A percentile compares a stretch with the other conserved stretches of the same genome.
Evolutionary conservation across 805 yeast genomes (phyloP).

Genomic region (Scheffersomyces coipomensis): DNA sequence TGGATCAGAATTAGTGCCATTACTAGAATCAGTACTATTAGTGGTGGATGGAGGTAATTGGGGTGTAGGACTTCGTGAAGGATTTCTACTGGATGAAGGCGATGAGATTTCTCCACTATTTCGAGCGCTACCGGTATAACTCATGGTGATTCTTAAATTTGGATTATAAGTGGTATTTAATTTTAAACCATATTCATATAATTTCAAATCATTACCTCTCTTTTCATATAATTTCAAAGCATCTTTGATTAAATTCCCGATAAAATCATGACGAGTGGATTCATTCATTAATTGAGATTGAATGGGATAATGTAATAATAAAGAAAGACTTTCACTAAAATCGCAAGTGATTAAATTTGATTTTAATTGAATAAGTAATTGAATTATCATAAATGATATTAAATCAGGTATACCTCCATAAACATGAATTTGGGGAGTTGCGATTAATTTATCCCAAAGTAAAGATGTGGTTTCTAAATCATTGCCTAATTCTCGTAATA

Average conservation of each 20-base stretch:
- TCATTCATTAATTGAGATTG: conserved; percentile 12
- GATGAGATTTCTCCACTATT: conserved; percentile 17
- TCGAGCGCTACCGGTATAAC: conserved; percentile 20
- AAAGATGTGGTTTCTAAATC: conserved; percentile 29
- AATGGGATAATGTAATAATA: conserved; percentile 52
- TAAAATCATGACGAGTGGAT: conserved; percentile 12
- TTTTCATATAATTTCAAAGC: conserved; percentile 30
- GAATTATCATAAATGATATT: conserved; percentile 40
- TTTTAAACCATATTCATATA: conserved; percentile 39
- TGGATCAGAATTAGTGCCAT: neutral
- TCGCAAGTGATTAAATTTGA: conserved; percentile 45
- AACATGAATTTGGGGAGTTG: conserved; percentile 9
- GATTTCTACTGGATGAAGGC: conserved; percentile 3
- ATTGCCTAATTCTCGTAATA: conserved; percentile 48
- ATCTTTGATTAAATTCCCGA: conserved; percentile 28
- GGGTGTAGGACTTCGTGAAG: conserved; percentile 7
- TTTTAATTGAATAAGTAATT: conserved; percentile 45
- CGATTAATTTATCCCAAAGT: conserved; percentile 52
- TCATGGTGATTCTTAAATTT: conserved; percentile 27
- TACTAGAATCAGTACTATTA: conserved; percentile 9
- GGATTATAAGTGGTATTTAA: conserved; percentile 41
- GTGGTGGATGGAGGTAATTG: conserved; percentile 1
- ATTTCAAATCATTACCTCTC: conserved; percentile 34
- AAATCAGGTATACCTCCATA: conserved; percentile 27
- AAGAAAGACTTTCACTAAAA: conserved; percentile 49